These are phyloP conservation scores for Chlorociboria aeruginascens DNA, from an alignment of 495 filamentous ascomycete species.

Conservation along the genomic window DNA sequence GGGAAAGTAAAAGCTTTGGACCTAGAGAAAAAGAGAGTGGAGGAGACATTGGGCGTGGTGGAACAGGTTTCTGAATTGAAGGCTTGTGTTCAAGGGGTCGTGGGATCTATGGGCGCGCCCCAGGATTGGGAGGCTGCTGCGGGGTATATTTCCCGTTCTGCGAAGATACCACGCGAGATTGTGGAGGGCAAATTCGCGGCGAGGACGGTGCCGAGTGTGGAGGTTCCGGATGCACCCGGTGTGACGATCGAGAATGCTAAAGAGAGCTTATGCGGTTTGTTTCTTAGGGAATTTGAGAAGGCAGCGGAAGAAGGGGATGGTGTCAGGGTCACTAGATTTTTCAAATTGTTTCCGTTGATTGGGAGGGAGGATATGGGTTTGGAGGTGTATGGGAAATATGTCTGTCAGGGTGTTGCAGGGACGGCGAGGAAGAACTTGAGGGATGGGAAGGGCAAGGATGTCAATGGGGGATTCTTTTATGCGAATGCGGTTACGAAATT, in stretches of 20 bases:
- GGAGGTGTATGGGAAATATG: slow-evolving; percentile 89
- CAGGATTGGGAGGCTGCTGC: slow-evolving; percentile 98
- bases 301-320: slow-evolving; percentile 77
- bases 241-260: slow-evolving; percentile 79
- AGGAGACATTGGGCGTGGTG: slow-evolving; percentile 80
- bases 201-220: slow-evolving; percentile 85
- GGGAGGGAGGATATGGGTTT: slow-evolving; percentile 79
- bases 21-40: slow-evolving; percentile 78
- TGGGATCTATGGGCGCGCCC: slow-evolving; percentile 90
- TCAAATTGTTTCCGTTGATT: slow-evolving; percentile 94
- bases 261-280: slow-evolving; percentile 77
- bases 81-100: slow-evolving; percentile 87
- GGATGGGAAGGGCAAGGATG: slow-evolving; percentile 30
- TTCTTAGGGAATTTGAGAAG: slow-evolving; percentile 89
- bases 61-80: slow-evolving; percentile 96
- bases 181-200: slow-evolving; percentile 80
- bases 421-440: slow-evolving; percentile 73
- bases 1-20: slow-evolving; percentile 76
- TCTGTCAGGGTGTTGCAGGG: slow-evolving; percentile 83
- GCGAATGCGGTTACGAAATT: slow-evolving; percentile 80
- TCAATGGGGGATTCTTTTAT: slow-evolving; percentile 73
- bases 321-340: slow-evolving; percentile 83
- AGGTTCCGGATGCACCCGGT: slow-evolving; percentile 83
- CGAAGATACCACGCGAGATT: slow-evolving; percentile 66
- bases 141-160: slow-evolving; percentile 71